Evolutionary conservation across 1,139 yeast species (phyloP).

Genomic region (Yamadazyma aaseri): DNA sequence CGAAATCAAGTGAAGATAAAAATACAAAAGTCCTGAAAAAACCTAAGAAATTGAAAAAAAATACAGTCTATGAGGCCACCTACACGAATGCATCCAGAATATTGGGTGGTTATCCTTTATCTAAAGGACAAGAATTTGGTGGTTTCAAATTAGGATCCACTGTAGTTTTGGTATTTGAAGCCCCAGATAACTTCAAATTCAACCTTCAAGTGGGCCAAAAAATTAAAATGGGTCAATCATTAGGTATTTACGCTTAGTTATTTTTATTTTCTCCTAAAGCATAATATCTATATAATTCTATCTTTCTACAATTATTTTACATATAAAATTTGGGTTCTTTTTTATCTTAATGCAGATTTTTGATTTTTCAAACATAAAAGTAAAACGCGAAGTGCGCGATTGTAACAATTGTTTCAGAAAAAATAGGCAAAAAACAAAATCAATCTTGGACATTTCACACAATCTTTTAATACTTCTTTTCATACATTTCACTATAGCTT

Average conservation of each 20-base stretch:
- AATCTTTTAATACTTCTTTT: too few relatives aligned
- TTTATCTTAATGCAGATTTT: too few relatives aligned
- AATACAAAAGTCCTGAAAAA: constrained; percentile 8
- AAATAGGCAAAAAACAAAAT: too few relatives aligned
- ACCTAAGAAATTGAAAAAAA: constrained; percentile 52
- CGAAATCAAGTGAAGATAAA: constrained; percentile 4
- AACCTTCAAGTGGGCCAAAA: constrained; percentile 66
- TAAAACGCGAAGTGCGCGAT: too few relatives aligned
- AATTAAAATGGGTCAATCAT: constrained; percentile 81
- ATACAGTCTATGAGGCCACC: constrained; percentile 93
- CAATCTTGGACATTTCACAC: too few relatives aligned
- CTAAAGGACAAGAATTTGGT: constrained; percentile 94
- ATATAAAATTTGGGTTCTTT: too few relatives aligned
- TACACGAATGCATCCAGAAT: constrained; percentile 76
- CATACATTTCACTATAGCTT: too few relatives aligned
- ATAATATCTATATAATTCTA: too few relatives aligned
- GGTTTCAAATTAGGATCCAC: constrained; percentile 96
- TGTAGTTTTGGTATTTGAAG: constrained; percentile 93
- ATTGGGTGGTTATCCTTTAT: constrained; percentile 86
- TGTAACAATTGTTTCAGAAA: too few relatives aligned
- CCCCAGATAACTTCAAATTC: constrained; percentile 78
- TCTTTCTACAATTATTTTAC: too few relatives aligned
- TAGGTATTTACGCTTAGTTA: constrained; percentile 52
- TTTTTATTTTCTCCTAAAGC: too few relatives aligned
- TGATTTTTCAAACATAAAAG: too few relatives aligned